These are phyloP conservation scores for Eurotiales sp. DNA, from an alignment of 2,329 filamentous ascomycete species.

Conservation along the genomic window DNA sequence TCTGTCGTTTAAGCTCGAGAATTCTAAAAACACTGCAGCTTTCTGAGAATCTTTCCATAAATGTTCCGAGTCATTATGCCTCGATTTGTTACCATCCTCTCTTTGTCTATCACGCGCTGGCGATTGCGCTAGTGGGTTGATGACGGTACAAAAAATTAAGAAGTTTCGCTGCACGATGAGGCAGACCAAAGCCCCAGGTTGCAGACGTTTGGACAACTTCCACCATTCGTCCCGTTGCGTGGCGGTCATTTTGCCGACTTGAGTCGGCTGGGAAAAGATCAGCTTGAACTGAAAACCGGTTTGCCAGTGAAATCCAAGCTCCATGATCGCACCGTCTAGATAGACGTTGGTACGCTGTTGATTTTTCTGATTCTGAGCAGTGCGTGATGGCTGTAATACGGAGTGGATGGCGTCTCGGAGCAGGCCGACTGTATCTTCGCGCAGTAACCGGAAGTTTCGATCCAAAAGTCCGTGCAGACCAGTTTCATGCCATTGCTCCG, in stretches of 20 bases:
- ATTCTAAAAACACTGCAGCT: constrained; percentile 26
- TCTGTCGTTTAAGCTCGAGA: neutral
- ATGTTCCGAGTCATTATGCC: neutral
- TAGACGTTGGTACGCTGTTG: constrained; percentile 8
- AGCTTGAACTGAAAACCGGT: constrained; percentile 13
- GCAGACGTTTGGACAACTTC: constrained; percentile 27
- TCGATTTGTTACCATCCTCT: constrained; percentile 16
- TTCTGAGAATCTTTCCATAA: constrained; percentile 24
- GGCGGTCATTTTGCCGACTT: constrained; percentile 11
- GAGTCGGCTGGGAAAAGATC: constrained; percentile 23
- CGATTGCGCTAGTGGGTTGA: constrained; percentile 15
- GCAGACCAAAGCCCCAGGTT: constrained; percentile 27
- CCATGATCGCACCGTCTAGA: neutral
- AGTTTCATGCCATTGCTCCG: constrained; percentile 24
- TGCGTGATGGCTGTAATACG: constrained; percentile 4
- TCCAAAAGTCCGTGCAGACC: constrained; percentile 30
- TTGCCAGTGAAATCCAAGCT: neutral
- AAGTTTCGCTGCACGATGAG: constrained; percentile 19
- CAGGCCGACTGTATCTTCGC: constrained; percentile 33
- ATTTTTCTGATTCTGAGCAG: neutral
- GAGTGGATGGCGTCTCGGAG: constrained; percentile 29
- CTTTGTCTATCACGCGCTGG: neutral
- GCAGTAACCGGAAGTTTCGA: constrained; percentile 34
- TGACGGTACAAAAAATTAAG: constrained; percentile 26
- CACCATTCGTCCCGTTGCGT: constrained; percentile 26